Conservation (phyloP, 106 monocot species). For the Iris macrosiphon region DNA sequence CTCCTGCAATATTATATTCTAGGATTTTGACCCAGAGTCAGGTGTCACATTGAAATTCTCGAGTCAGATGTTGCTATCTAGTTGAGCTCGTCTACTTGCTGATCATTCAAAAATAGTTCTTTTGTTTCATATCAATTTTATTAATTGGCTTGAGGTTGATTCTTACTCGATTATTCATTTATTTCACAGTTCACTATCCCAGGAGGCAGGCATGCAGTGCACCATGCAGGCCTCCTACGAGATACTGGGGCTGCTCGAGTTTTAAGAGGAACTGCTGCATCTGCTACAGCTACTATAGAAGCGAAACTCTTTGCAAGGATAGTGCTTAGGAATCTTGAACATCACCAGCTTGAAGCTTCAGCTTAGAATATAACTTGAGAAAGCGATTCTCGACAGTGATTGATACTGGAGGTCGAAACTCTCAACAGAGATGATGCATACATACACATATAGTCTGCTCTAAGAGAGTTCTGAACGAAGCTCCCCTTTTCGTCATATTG, state of each 20-base stretch:
- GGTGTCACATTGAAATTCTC: no score
- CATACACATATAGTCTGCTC: not conserved
- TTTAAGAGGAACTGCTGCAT: conserved; percentile 62
- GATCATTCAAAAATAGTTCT: no score
- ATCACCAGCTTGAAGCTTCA: conserved; percentile 47
- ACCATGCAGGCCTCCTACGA: conserved; percentile 72
- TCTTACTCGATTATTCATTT: no score
- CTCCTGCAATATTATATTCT: no score
- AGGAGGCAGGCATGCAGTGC: conserved; percentile 76
- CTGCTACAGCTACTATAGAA: conserved; percentile 62
- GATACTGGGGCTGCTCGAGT: conserved; percentile 62
- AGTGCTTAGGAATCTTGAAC: conserved; percentile 79
- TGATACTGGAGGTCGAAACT: not conserved
- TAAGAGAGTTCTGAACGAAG: not conserved
- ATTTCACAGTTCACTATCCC: conserved; percentile 97
- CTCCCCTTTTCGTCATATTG: not conserved
- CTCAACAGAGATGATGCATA: not conserved
- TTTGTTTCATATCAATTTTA: no score
- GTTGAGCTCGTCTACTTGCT: no score
- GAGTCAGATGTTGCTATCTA: no score
- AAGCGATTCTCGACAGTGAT: not conserved
- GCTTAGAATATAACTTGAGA: conserved; percentile 7
- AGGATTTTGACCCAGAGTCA: no score
- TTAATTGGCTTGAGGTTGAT: no score
- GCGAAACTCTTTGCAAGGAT: conserved; percentile 84